Evolutionary conservation across 768 basidiomycete genomes (phyloP).

Genomic region (Terana coerulea): DNA sequence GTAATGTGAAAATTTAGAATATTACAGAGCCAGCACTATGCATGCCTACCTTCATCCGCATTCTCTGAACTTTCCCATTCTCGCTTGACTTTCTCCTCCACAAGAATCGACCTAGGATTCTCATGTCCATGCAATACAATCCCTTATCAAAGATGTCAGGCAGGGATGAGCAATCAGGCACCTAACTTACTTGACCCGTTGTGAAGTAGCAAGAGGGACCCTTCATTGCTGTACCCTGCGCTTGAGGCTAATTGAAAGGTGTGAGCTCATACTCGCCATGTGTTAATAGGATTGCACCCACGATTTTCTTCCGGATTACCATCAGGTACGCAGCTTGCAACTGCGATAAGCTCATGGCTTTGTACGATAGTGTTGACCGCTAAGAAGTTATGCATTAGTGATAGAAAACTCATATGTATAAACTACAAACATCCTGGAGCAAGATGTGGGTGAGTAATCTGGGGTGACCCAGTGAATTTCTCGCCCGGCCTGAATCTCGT

Average conservation of each 20-base stretch:
- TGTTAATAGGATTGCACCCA: too few relatives aligned
- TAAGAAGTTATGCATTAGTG: constrained; percentile 16
- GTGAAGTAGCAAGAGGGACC: neutral
- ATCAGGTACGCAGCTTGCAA: constrained; percentile 43
- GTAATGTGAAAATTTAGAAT: too few relatives aligned
- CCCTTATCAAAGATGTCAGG: neutral
- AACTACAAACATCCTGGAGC: neutral
- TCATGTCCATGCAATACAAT: neutral
- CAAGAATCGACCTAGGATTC: too few relatives aligned
- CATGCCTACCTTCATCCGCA: too few relatives aligned
- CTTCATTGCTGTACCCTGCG: neutral
- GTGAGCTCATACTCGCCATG: too few relatives aligned
- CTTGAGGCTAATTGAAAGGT: too few relatives aligned
- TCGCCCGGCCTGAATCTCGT: too few relatives aligned
- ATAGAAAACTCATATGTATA: neutral
- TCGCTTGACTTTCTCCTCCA: too few relatives aligned
- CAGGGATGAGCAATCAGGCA: neutral
- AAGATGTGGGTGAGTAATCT: neutral
- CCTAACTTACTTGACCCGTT: neutral
- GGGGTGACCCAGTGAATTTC: too few relatives aligned
- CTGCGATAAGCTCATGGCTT: constrained; percentile 34
- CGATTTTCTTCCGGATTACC: constrained; percentile 26
- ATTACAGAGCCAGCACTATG: too few relatives aligned
- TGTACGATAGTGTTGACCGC: constrained; percentile 55
- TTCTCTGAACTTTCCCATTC: too few relatives aligned